Percentiles rank a stretch among this genome's conserved stretches.
These are phyloP conservation scores for Boletus eberwhitei DNA, from an alignment of 768 basidiomycete genomes.

Conservation along the genomic window DNA sequence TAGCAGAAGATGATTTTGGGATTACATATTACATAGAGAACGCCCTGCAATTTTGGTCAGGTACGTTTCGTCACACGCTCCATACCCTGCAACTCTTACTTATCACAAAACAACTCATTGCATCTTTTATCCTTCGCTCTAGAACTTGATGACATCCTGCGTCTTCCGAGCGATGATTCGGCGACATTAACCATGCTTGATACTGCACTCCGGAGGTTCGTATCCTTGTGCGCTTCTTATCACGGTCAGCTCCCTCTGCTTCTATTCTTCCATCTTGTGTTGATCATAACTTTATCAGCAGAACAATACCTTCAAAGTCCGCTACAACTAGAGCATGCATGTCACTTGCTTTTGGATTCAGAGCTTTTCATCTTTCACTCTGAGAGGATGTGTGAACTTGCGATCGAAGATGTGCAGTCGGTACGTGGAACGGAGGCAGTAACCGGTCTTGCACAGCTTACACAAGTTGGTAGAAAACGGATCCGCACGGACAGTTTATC, in stretches of 20 bases:
- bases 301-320: conserved; percentile 86
- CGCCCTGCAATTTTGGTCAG: conserved; percentile 88
- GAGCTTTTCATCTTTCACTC: conserved; percentile 91
- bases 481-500: conserved; percentile 82
- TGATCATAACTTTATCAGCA: conserved; percentile 28
- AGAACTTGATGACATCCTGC: conserved; percentile 88
- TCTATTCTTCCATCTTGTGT: background rate
- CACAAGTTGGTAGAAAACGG: conserved; percentile 55
- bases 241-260: conserved; percentile 57
- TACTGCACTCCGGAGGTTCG: conserved; percentile 69
- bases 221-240: conserved; percentile 78
- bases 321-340: conserved; percentile 81
- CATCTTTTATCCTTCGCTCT: conserved; percentile 1
- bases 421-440: conserved; percentile 40
- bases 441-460: conserved; percentile 3
- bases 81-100: conserved; percentile 4
- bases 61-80: conserved; percentile 41
- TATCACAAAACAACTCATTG: conserved; percentile 5
- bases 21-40: conserved; percentile 81
- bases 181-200: conserved; percentile 76
- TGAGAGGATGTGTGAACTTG: conserved; percentile 83
- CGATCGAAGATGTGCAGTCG: conserved; percentile 63
- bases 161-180: conserved; percentile 53
- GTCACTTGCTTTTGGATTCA: conserved; percentile 69
- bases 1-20: conserved; percentile 62